These are phyloP conservation scores for Xylaria arbuscula DNA, from an alignment of 2,329 filamentous ascomycete genomes.

Conservation along the genomic window DNA sequence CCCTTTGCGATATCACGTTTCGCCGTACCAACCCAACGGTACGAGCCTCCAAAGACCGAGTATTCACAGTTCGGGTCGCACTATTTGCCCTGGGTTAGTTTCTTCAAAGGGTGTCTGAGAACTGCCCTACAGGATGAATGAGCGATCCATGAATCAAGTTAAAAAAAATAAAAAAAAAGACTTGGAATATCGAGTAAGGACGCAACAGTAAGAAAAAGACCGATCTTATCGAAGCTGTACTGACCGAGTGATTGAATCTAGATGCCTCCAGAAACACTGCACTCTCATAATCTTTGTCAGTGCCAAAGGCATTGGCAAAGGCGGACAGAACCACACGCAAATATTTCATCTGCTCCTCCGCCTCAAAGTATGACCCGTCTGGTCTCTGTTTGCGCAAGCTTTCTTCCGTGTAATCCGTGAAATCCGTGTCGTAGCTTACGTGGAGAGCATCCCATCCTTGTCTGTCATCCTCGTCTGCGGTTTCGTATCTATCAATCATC, in stretches of 20 bases:
- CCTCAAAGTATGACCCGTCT: constrained; percentile 1
- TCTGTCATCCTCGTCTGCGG: neutral
- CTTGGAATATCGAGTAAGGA: neutral
- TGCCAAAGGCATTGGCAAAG: constrained; percentile 13
- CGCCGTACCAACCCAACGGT: constrained; percentile 25
- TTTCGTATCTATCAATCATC: constrained; percentile 18
- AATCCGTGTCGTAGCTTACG: neutral
- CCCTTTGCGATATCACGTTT: constrained; percentile 15
- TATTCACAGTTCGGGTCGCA: constrained; percentile 24
- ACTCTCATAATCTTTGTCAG: too few species aligned
- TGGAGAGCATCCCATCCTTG: constrained; percentile 16
- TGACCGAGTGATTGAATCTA: constrained; percentile 34
- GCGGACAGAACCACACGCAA: neutral
- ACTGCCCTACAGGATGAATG: neutral
- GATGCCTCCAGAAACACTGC: constrained; percentile 24
- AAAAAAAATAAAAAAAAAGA: neutral
- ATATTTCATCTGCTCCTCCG: neutral
- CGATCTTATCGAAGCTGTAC: neutral
- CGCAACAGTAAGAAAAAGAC: neutral
- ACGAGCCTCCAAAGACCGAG: too few species aligned
- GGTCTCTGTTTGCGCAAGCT: neutral
- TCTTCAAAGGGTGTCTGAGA: neutral
- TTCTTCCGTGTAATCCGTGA: neutral
- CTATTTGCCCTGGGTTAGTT: constrained; percentile 14
- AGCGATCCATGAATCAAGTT: neutral